phyloP scores from a whole-genome alignment of 2,329 filamentous ascomycete genomes.

The Pseudopyrenochaeta lycopersici region DNA sequence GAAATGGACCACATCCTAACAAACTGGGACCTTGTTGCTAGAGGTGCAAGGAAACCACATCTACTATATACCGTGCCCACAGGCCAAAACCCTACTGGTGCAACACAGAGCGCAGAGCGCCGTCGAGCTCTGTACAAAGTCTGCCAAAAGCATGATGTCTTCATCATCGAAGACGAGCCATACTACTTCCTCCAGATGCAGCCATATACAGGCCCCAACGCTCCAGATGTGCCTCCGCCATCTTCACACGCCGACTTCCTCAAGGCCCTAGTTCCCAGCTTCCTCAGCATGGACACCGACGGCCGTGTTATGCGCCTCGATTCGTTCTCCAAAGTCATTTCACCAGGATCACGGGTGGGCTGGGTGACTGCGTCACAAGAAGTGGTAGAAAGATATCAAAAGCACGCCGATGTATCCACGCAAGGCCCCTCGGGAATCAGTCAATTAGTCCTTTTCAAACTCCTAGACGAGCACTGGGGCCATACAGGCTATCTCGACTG shows the following conservation, averaged over 20 bases:
- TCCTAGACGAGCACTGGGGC: conserved; percentile 94
- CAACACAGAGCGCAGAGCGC: conserved; percentile 75
- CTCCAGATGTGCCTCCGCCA: conserved; percentile 64
- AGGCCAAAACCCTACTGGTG: conserved; percentile 90
- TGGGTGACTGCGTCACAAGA: conserved; percentile 92
- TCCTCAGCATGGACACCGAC: conserved; percentile 82
- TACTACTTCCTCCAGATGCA: conserved; percentile 95
- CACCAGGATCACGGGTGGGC: conserved; percentile 81
- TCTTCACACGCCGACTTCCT: conserved; percentile 77
- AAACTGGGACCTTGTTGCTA: conserved; percentile 68
- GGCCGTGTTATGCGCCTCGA: conserved; percentile 91
- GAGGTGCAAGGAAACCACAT: conserved; percentile 69
- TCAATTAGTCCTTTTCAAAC: conserved; percentile 84
- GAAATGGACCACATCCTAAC: conserved; percentile 69
- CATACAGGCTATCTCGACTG: conserved; percentile 89
- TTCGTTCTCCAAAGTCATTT: conserved; percentile 90
- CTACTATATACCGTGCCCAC: conserved; percentile 78
- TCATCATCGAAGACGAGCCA: conserved; percentile 91
- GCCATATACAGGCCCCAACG: conserved; percentile 69
- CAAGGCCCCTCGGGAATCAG: conserved; percentile 88
- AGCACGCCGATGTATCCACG: conserved; percentile 82
- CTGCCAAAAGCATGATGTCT: conserved; percentile 83
- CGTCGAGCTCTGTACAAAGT: conserved; percentile 78
- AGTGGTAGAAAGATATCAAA: conserved; percentile 81
- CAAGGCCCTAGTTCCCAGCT: conserved; percentile 74